Evolutionary conservation across 1,139 yeast species (phyloP).

Genomic region (Zygosaccharomyces pseudobailii): DNA sequence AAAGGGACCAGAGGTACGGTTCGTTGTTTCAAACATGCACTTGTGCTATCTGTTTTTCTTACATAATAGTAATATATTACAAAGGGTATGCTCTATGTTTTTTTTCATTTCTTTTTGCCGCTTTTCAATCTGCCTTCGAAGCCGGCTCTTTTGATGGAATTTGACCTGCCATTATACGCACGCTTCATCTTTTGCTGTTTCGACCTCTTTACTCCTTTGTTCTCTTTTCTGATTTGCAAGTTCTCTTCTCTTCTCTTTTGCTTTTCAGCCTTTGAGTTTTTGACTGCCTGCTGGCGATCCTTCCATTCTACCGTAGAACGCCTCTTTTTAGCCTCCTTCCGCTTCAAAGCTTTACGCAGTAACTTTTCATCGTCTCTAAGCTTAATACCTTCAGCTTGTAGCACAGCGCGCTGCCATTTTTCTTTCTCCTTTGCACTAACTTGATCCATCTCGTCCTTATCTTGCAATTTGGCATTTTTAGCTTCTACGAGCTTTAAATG

Average conservation of each 20-base stretch:
- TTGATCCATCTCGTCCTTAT: constrained; percentile 61
- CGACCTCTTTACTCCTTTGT: constrained; percentile 68
- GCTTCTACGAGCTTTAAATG: constrained; percentile 73
- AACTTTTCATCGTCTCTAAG: constrained; percentile 86
- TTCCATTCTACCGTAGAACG: constrained; percentile 83
- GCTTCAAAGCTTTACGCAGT: constrained; percentile 77
- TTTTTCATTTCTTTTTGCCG: constrained; percentile 23
- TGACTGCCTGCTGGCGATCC: constrained; percentile 76
- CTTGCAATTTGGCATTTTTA: constrained; percentile 60
- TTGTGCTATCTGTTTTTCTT: not conserved
- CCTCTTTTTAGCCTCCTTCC: constrained; percentile 73
- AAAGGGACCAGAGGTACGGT: not conserved
- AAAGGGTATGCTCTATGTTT: constrained; percentile 1
- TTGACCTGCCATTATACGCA: constrained; percentile 51
- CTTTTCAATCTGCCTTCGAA: constrained; percentile 42
- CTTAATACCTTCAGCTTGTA: constrained; percentile 85
- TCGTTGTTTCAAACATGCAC: not conserved
- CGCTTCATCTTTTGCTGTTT: constrained; percentile 62
- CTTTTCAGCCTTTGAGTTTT: constrained; percentile 67
- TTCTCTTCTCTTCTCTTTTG: constrained; percentile 87
- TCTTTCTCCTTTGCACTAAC: constrained; percentile 61
- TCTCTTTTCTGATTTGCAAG: constrained; percentile 71
- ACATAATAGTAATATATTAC: not conserved
- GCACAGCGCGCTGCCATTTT: constrained; percentile 79
- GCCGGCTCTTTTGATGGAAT: constrained; percentile 42